Percentiles rank a stretch among this genome's conserved stretches.
Conservation (phyloP, 345 rosid genomes). For the Erucastrum elatum region DNA sequence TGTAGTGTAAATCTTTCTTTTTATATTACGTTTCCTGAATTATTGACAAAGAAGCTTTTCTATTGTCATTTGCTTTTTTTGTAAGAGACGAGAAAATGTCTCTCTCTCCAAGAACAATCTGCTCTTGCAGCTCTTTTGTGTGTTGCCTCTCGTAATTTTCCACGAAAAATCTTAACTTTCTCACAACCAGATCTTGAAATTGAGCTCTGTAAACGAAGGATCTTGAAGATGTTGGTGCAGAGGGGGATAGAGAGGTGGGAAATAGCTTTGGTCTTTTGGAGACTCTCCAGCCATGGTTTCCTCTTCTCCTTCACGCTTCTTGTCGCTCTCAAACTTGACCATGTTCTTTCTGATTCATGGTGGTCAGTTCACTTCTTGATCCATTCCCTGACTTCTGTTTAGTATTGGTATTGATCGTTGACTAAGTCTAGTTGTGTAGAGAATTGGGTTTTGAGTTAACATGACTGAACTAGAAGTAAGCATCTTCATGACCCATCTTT, state of each 20-base stretch:
- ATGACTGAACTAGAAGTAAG: too few relatives aligned
- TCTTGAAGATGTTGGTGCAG: constrained; percentile 33
- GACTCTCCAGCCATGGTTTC: constrained; percentile 54
- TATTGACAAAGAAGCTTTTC: too few relatives aligned
- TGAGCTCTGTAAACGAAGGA: too few relatives aligned
- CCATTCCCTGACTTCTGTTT: constrained; percentile 21
- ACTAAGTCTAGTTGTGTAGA: neutral
- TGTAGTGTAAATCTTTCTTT: too few relatives aligned
- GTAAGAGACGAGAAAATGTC: too few relatives aligned
- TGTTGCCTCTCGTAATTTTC: constrained; percentile 19
- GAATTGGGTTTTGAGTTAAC: neutral
- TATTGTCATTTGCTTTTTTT: too few relatives aligned
- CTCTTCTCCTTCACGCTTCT: constrained; percentile 80
- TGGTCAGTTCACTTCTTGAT: constrained; percentile 50
- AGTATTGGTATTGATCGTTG: neutral
- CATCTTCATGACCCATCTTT: too few relatives aligned
- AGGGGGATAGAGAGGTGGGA: constrained; percentile 50
- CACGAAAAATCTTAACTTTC: constrained; percentile 1
- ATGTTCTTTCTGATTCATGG: constrained; percentile 59
- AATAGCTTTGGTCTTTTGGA: constrained; percentile 47
- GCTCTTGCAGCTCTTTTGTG: neutral
- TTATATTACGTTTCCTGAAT: too few relatives aligned
- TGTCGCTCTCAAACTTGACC: constrained; percentile 72
- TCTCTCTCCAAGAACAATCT: neutral
- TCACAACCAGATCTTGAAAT: constrained; percentile 19